A percentile compares a stretch with the other conserved stretches of the same genome.
These are phyloP conservation scores for Glycine soja DNA, from an alignment of 306 rosid species.

Conservation along the genomic window DNA sequence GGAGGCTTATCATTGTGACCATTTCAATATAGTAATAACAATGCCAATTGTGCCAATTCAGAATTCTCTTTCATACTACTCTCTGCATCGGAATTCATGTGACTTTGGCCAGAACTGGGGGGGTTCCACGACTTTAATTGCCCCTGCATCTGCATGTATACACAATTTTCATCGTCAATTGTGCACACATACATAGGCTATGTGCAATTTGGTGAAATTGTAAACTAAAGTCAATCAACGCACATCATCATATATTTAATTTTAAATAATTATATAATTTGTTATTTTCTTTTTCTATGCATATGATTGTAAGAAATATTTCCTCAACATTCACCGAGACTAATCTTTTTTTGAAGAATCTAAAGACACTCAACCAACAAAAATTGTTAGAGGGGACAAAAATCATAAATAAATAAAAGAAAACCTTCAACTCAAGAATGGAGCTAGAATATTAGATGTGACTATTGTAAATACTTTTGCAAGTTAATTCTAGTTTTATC, in stretches of 20 bases:
- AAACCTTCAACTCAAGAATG: no score
- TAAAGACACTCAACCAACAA: no score
- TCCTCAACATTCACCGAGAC: no score
- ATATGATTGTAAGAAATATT: no score
- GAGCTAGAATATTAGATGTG: no score
- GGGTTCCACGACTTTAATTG: constrained; percentile 34
- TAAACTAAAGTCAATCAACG: neutral
- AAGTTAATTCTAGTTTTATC: no score
- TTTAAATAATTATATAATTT: neutral
- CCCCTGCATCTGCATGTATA: constrained; percentile 17
- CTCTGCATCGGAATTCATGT: constrained; percentile 40
- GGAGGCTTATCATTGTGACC: constrained; percentile 40
- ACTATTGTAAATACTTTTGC: no score
- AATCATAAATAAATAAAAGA: no score
- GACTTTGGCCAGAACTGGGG: neutral
- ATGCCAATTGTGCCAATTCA: constrained; percentile 1
- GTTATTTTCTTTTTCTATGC: no score
- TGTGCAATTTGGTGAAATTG: neutral
- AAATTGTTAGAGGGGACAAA: no score
- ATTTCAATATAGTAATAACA: neutral
- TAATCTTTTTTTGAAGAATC: no score
- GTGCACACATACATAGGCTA: neutral
- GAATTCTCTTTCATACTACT: constrained; percentile 11
- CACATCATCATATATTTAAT: neutral
- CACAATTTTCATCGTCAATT: neutral